Evolutionary conservation across 257 asterid genomes (phyloP).

Genomic region (Penstemon davidsonii): DNA sequence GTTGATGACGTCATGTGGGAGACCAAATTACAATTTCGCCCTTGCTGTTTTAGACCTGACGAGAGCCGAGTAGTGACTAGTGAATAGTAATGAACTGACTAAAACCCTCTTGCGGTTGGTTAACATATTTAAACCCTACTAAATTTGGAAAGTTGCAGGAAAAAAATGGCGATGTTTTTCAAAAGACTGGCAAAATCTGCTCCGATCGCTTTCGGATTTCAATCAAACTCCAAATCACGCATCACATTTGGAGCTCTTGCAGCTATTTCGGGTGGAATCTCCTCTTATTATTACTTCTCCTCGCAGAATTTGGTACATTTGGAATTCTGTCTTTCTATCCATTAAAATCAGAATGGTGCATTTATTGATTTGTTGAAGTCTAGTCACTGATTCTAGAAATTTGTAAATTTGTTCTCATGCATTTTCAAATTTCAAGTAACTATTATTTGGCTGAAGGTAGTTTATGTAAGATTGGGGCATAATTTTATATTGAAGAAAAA

Average conservation of each 20-base stretch:
- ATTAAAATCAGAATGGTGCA: background rate
- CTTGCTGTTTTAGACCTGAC: too few species aligned
- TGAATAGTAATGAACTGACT: too few species aligned
- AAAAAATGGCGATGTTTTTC: constrained; percentile 51
- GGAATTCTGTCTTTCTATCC: too few species aligned
- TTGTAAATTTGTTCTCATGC: background rate
- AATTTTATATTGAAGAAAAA: too few species aligned
- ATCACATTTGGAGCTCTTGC: constrained; percentile 78
- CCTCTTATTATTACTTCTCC: constrained; percentile 58
- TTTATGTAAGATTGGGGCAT: constrained; percentile 1
- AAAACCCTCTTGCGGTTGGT: too few species aligned
- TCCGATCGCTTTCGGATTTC: constrained; percentile 48
- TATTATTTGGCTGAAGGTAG: background rate
- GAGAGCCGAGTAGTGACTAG: too few species aligned
- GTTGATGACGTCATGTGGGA: too few species aligned
- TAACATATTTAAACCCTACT: too few species aligned
- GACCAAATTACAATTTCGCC: too few species aligned
- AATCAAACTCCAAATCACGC: constrained; percentile 47
- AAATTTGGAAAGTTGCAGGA: too few species aligned
- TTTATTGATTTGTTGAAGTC: background rate
- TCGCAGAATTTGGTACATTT: constrained; percentile 55
- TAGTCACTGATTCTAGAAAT: too few species aligned
- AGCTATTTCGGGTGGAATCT: constrained; percentile 70
- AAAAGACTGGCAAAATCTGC: constrained; percentile 56
- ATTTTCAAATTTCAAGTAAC: background rate